Base-by-base conservation (phyloP, 441 rosid genomes). In the Eruca vesicaria region DNA sequence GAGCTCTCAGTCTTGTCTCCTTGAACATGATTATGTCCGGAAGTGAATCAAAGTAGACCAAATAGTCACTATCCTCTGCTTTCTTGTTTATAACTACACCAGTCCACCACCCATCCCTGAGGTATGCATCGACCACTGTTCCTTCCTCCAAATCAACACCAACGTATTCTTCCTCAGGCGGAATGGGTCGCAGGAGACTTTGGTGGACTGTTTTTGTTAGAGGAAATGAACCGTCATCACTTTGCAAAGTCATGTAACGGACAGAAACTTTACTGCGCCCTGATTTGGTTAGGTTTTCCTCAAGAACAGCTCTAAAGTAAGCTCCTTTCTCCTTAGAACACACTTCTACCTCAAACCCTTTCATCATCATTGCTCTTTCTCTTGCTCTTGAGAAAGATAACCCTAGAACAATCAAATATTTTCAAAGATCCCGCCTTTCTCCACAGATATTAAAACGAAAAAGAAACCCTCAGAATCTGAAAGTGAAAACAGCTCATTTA, bases 81-180 rank as follows among this genome's bases (percentile, higher is more conserved):
- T 74, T 66, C 75, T 78, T 82, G 7, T 73, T 75, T 9, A 64
- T 5, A 5, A 87, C 64, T 7, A 84, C 58, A 59, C 91, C 89
- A 45, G 69, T 79, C 89, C 89, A 82, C 91, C 91, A 85, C 4
- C 84, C 87, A 20, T 85, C 86, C 48, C 59, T 78, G 33, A 73
- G 83, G 36, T 61, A 58, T 0, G 84, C 89, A 45, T 84, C 87
- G 3, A 87, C 83, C 4, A 75, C 63, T 1, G 68, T 81, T 15
- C 72, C 66, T 20, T 73, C 66, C 74, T 82, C 76, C 43, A 87
- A 81, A 50, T 5, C 72, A 29, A 29, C 55, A 14, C 14, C 67
- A 12, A 0, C 0, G 57, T 19, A 52, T 5, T 10, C 26, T 16
- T 53, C 48, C 3, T 15, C 69, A 14, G 88, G 87, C 5, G 86